Evolutionary conservation across 1,139 yeast species (phyloP).

Genomic region (Zygosaccharomyces pseudobailii): DNA sequence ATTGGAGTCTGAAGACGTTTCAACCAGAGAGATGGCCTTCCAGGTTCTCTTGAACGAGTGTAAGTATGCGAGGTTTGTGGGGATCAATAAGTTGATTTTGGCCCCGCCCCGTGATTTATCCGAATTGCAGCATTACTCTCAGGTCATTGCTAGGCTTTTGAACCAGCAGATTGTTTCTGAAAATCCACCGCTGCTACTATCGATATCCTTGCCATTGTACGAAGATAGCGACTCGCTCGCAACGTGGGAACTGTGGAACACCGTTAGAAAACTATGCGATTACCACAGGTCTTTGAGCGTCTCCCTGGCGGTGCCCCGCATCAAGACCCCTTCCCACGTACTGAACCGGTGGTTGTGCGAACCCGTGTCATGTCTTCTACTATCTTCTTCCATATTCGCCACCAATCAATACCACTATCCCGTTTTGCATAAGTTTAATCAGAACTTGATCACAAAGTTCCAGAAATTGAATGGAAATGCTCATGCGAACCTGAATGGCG

Average conservation of each 20-base stretch:
- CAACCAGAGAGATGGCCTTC: constrained; percentile 46
- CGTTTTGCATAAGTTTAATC: constrained; percentile 54
- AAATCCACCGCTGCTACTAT: constrained; percentile 21
- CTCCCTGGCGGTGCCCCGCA: constrained; percentile 52
- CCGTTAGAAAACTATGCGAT: constrained; percentile 50
- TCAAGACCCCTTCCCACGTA: constrained; percentile 44
- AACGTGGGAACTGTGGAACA: constrained; percentile 70
- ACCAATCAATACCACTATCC: constrained; percentile 57
- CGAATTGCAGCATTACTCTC: constrained; percentile 47
- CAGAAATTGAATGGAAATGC: constrained; percentile 32
- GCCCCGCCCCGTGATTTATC: constrained; percentile 59
- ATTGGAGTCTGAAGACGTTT: constrained; percentile 46
- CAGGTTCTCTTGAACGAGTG: constrained; percentile 54
- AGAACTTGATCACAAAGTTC: constrained; percentile 34
- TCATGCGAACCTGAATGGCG: constrained; percentile 20
- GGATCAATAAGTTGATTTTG: constrained; percentile 45
- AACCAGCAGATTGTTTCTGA: constrained; percentile 21
- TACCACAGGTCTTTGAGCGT: constrained; percentile 49
- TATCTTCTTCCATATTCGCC: constrained; percentile 51
- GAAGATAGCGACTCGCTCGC: constrained; percentile 50
- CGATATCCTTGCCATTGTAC: constrained; percentile 34
- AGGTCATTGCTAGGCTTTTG: constrained; percentile 36
- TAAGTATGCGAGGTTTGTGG: constrained; percentile 54
- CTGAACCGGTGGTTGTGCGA: constrained; percentile 59
- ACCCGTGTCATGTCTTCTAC: constrained; percentile 52